These are phyloP conservation scores for Carex littledalei DNA, from an alignment of 176 grass and related monocot species.

Conservation along the genomic window DNA sequence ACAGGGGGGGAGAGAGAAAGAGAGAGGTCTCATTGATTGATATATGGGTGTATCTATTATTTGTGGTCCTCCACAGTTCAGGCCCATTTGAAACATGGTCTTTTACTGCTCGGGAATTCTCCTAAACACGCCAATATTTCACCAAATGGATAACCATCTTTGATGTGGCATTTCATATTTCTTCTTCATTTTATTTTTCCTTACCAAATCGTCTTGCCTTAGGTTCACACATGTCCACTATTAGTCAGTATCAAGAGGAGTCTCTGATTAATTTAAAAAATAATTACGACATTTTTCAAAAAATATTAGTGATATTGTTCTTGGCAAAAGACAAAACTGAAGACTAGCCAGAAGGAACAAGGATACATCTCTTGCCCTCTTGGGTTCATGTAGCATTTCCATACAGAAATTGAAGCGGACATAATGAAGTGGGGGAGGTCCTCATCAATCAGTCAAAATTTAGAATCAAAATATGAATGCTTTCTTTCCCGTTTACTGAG, in stretches of 20 bases:
- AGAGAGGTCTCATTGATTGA: not conserved
- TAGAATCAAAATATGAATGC: conserved; percentile 16
- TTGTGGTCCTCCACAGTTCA: not conserved
- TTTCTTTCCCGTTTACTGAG: conserved; percentile 16
- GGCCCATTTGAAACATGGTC: conserved; percentile 5
- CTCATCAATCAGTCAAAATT: conserved; percentile 21
- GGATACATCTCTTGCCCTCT: not conserved
- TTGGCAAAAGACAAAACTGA: not conserved
- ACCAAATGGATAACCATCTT: not conserved
- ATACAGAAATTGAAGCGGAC: not conserved
- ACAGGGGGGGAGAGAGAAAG: too few relatives aligned
- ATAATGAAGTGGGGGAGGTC: conserved; percentile 19
- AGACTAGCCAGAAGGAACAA: not conserved
- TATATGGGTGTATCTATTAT: not conserved
- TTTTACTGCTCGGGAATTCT: not conserved
- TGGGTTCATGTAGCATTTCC: conserved; percentile 7
- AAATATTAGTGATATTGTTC: not conserved
- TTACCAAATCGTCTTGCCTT: not conserved
- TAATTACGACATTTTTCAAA: not conserved
- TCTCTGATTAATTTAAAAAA: not conserved
- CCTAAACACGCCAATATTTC: not conserved
- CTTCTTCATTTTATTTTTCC: not conserved
- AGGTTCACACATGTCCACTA: not conserved
- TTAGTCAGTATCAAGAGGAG: not conserved
- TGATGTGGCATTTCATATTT: not conserved